Evolutionary conservation across 2,329 filamentous ascomycete genomes (phyloP).

Genomic region (Aspergillus versicolor): DNA sequence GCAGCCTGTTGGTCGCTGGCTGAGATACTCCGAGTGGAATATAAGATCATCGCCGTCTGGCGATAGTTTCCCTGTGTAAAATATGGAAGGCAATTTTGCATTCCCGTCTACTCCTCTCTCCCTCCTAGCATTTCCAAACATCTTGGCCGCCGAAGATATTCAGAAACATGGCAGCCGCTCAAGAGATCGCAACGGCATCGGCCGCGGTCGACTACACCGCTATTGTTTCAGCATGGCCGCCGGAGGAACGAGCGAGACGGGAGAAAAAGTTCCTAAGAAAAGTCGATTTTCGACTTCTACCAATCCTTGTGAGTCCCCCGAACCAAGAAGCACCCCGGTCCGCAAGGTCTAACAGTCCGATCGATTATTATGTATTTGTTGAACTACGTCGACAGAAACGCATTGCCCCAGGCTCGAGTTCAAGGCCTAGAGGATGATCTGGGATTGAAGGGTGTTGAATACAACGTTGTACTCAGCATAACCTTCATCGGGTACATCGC

Average conservation of each 20-base stretch:
- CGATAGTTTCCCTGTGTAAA: neutral
- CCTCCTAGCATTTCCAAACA: neutral
- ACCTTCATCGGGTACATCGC: conserved; percentile 50
- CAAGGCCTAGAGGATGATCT: conserved; percentile 46
- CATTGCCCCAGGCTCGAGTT: conserved; percentile 27
- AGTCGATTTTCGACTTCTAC: neutral
- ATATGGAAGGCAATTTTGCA: neutral
- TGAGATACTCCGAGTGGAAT: neutral
- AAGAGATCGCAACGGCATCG: neutral
- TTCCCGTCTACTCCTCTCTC: neutral
- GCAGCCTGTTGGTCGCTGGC: neutral
- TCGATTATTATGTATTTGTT: neutral
- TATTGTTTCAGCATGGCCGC: neutral
- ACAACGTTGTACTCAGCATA: conserved; percentile 44
- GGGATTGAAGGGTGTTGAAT: conserved; percentile 43
- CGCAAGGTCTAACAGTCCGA: neutral
- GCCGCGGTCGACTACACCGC: neutral
- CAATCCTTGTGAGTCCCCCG: neutral
- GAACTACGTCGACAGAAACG: neutral
- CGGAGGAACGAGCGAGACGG: neutral
- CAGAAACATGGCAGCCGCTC: neutral
- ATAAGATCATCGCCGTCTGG: neutral
- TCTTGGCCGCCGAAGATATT: no score
- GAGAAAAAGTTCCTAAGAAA: neutral
- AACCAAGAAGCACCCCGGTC: neutral